phyloP scores from a whole-genome alignment of 2,329 filamentous ascomycete genomes.

The Diaporthe batatas region DNA sequence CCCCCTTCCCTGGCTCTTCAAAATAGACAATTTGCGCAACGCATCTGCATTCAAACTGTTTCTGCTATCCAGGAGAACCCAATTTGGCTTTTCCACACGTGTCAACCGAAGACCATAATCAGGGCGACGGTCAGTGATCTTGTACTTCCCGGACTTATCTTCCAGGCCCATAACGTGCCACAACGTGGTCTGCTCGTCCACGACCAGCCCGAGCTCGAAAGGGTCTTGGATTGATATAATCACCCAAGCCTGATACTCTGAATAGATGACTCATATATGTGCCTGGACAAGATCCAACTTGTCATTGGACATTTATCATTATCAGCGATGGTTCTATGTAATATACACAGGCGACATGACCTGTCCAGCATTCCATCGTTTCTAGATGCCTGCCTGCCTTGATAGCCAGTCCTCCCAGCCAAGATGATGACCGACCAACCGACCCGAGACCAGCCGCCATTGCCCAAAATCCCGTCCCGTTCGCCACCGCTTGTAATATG shows the following conservation, averaged over 20 bases:
- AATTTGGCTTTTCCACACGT: too few species aligned
- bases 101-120: not conserved
- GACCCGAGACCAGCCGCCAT: slow-evolving; percentile 11
- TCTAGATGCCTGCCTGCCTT: slow-evolving; percentile 12
- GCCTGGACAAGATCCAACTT: not conserved
- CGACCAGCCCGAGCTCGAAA: not conserved
- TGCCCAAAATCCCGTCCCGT: slow-evolving; percentile 15
- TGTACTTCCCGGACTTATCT: not conserved
- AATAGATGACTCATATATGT: not conserved
- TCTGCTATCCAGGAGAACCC: too few species aligned
- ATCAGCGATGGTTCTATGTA: slow-evolving; percentile 13
- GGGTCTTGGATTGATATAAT: not conserved
- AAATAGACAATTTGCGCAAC: not conserved
- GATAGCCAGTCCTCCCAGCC: slow-evolving; percentile 8
- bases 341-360: slow-evolving; percentile 22
- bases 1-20: not conserved
- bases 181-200: not conserved
- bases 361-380: slow-evolving; percentile 1
- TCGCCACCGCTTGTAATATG: slow-evolving; percentile 35
- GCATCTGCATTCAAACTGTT: too few species aligned
- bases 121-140: not conserved
- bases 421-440: slow-evolving; percentile 33
- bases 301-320: slow-evolving; percentile 8
- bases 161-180: not conserved
- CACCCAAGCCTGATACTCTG: not conserved